Evolutionary conservation across 2,329 filamentous ascomycete genomes (phyloP), one percentile per base, ranked within the genome.

Genomic region (Calycina herbarum): DNA sequence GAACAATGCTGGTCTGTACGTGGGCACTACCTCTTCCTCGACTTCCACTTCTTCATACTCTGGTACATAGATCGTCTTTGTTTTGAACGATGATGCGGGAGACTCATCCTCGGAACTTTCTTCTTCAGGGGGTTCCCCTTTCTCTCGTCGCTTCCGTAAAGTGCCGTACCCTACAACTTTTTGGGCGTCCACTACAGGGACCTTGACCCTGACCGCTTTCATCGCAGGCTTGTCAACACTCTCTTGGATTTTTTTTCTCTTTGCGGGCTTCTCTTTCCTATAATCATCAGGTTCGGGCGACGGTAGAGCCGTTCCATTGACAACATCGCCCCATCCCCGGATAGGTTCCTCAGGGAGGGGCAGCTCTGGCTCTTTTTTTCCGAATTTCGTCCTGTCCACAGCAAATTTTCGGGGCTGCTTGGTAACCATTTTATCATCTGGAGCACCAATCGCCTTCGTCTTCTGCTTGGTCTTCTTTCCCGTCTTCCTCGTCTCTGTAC

Each of bases 391-490:
- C 38, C 38, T 42, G 42, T 45, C n/a, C 42, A 45, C 7, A n/a
- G 17, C 17, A n/a, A 45, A 10, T n/a, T 45, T 45, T 45, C n/a
- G 42, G 4, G 31, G 31, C 31, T 33, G 31, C 31, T 6, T 33
- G 31, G 31, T 33, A 33, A 33, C 2, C 31, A 3, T 33, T 33
- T 33, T 33, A 33, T 33, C 31, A 33, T 33, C 31, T 6, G 38
- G 11, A 40, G 11, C 38, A 17, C 4, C 13, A 40, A 40, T 40
- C 38, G 38, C 38, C 13, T 17, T 42, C 35, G 8, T 42, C 17
- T 60, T n/a, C 58, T 15, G 24, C 60, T 29, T 56, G 27, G 38
- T 27, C 29, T 56, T 56, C 45, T 29, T 60, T 13, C 61, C 48
- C 24, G 15, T 59, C 15, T 11, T 48, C 10, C 27, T 13, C 2